Base-by-base conservation (phyloP, 179 eudicot genomes). In the Camellia oleifera region DNA sequence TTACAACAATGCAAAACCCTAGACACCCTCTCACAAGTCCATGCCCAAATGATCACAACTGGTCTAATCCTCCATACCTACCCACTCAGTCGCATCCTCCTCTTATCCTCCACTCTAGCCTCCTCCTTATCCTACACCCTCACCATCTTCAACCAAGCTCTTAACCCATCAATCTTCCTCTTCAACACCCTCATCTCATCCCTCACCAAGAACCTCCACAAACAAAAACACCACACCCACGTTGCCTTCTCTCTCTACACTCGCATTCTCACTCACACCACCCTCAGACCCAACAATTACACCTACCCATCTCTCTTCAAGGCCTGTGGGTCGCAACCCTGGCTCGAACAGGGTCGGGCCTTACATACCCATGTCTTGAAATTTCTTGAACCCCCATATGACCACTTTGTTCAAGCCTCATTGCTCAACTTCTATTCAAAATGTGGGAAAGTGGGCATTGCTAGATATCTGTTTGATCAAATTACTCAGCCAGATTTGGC, bases 251-350 rank as follows among this genome's bases (percentile, higher is more conserved):
- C 85, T 26, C 82, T 87, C 26, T 87, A 85, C 69, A 18, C 54
- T 20, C 77, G 63, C 46, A 82, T 87, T 72, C 80, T 87, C n/a
- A 44, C 48, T 65, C 45, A 73, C 3, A 70, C 81, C 32, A 54
- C 14, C 4, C 56, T 83, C 52, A 77, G 53, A 68, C 87, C 89
- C 60, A 83, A 83, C 65, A 68, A 74, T 45, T 82, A 64, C 72
- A 87, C 89, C 2, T 87, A 84, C 82, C 89, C 89, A 20, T 87
- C 85, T 82, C 83, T 87, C 32, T 84, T 87, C 67, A 87, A 87
- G 83, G 87, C 84, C 8, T 87, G 85, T 56, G 86, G 82, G 44
- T 80, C 86, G 23, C 86, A 83, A 20, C 81, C 76, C 0, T 87
- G 86, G 88, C 63, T 83, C 54, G 23, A 65, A 26, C 78, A 81